Evolutionary conservation across 306 rosid genomes (phyloP).

Genomic region (Rosa rugosa): DNA sequence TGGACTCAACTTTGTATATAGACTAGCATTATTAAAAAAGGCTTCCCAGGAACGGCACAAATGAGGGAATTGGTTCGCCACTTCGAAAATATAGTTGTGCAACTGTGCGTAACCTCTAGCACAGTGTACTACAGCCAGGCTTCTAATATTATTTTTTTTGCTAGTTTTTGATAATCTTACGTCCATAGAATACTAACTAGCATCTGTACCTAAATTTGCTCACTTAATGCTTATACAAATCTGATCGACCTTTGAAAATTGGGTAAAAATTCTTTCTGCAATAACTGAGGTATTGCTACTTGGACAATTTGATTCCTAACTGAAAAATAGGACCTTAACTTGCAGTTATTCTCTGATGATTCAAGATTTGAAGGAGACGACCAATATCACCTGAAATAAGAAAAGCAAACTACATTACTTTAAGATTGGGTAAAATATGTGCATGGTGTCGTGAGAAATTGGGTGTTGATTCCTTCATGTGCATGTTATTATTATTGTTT

Average conservation of each 20-base stretch:
- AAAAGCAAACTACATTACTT: too few relatives aligned
- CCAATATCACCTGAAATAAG: too few relatives aligned
- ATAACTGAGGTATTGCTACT: not conserved
- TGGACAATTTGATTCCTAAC: not conserved
- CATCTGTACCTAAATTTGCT: slow-evolving; percentile 18
- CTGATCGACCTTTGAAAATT: not conserved
- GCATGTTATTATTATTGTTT: too few relatives aligned
- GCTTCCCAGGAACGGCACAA: slow-evolving; percentile 29
- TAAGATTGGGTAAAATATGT: too few relatives aligned
- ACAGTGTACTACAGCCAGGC: not conserved
- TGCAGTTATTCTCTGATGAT: too few relatives aligned
- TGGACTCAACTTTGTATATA: slow-evolving; percentile 46
- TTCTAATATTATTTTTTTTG: not conserved
- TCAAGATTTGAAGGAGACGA: too few relatives aligned
- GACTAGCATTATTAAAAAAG: slow-evolving; percentile 16
- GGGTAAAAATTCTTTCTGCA: not conserved
- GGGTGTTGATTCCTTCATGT: too few relatives aligned
- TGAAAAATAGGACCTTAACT: not conserved
- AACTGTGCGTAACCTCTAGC: slow-evolving; percentile 18
- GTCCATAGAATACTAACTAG: slow-evolving; percentile 27
- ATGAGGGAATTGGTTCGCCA: slow-evolving; percentile 14
- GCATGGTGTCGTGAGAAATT: too few relatives aligned
- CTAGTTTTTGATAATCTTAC: slow-evolving; percentile 22
- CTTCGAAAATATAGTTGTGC: slow-evolving; percentile 25
- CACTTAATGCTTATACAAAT: slow-evolving; percentile 13